Base-by-base conservation (phyloP, 805 yeast species). In the Candida wancherniae region DNA sequence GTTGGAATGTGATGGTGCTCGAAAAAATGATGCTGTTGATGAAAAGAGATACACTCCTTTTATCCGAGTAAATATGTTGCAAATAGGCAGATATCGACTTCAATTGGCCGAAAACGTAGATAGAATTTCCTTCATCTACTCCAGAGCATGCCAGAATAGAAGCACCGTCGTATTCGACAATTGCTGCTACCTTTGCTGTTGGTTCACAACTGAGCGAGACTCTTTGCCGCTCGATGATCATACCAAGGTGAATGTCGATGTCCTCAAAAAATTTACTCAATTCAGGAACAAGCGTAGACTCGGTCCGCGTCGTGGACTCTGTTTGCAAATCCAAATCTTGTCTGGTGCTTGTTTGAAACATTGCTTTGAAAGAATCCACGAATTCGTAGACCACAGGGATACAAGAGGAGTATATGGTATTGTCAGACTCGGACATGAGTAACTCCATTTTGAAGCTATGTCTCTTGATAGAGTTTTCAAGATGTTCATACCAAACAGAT, bases 61-160 rank as follows among this genome's bases (percentile, higher is more conserved):
- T 95, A 39, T 95, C 73, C 0, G 97, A 90, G 50, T 85, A 92
- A 10, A 84, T 77, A 55, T 92, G 98, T 48, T 86, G 95, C 20
- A 92, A 60, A 0, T 88, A 77, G 0, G 90, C 83, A 13, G 73
- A 65, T 4, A 86, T 55, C 2, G 74, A 67, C n/a, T 68, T 65
- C 11, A 86, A 40, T 10, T 69, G 64, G 3, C 77, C 51, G 0
- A 36, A 3, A 10, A 42, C 27, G 24, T 37, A 37, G 11, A 43
- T 33, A 5, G 39, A 27, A 13, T 29, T 39, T 4, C 29, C 17
- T 0, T 33, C 25, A 19, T 37, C 41, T 9, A 34, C 17, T 1
- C 73, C 71, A 1, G 84, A 64, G 24, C 72, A 71, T 6, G 81
- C 41, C 29, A 75, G 73, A 20, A 85, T 43, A 14, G 68, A 72